phyloP scores from a whole-genome alignment of 2,329 filamentous ascomycete species.

The Arthrobotrys megalospora region DNA sequence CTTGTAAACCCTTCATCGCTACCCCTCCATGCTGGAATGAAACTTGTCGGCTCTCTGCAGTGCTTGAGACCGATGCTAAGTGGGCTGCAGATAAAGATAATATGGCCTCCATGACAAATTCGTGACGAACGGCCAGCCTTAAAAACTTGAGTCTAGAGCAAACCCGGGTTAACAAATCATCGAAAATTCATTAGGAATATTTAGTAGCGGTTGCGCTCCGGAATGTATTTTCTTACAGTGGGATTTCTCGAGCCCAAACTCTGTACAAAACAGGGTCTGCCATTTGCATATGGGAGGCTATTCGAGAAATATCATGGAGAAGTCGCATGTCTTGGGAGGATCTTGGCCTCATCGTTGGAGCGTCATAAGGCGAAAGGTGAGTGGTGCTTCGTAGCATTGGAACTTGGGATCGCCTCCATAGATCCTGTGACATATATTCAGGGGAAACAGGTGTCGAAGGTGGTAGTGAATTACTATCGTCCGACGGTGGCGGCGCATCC shows the following conservation, averaged over 20 bases:
- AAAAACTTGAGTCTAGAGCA: conserved; percentile 69
- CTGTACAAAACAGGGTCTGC: conserved; percentile 87
- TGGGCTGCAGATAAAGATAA: conserved; percentile 95
- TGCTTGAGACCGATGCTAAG: conserved; percentile 89
- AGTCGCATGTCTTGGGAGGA: conserved; percentile 85
- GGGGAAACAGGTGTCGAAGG: conserved; percentile 72
- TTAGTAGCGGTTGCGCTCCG: conserved; percentile 55
- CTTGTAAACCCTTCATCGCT: conserved; percentile 88
- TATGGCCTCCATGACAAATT: conserved; percentile 94
- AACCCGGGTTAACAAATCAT: conserved; percentile 59
- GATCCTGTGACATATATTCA: conserved; percentile 90
- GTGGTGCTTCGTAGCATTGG: conserved; percentile 81
- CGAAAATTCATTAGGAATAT: not conserved
- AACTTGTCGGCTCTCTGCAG: conserved; percentile 86
- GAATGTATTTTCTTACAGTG: conserved; percentile 77
- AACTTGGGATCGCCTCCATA: conserved; percentile 83
- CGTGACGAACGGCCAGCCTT: conserved; percentile 82
- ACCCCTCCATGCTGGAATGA: conserved; percentile 89
- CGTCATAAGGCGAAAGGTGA: conserved; percentile 90
- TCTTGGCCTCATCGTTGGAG: conserved; percentile 80
- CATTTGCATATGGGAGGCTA: conserved; percentile 84
- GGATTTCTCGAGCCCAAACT: conserved; percentile 92
- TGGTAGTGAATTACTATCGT: conserved; percentile 50
- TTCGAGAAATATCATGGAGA: conserved; percentile 89
- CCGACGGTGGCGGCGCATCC: conserved; percentile 77